Base-by-base conservation (phyloP, 495 filamentous ascomycete species). In the Penicillium paxilli region DNA sequence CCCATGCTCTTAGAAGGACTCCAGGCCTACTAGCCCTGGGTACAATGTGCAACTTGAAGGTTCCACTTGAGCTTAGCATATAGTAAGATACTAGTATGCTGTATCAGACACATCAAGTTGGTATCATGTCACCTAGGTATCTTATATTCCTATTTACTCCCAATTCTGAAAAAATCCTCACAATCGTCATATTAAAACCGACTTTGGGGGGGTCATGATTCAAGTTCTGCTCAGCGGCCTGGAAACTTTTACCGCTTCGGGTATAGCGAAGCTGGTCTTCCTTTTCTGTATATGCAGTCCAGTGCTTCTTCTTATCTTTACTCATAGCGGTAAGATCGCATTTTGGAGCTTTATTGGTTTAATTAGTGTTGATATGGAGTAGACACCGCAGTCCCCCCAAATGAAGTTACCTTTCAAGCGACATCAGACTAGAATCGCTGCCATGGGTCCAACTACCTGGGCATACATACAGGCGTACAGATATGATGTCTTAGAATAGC, bases 171-270 rank as follows among this genome's bases (percentile, higher is more conserved):
- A n/a, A n/a, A n/a, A n/a, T n/a, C n/a, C n/a, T n/a, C n/a, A 4
- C 30, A 32, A 12, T 12, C 11, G 30, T 14, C 0, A 32, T 32
- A n/a, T 10, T 14, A 32, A 4, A 32, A 32, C 11, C n/a, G 30
- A 32, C n/a, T 32, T 12, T 32, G 11, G 11, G 30, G n/a, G 10
- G 10, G 11, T 32, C 28, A 32, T 32, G 7, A 32, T 32, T 32
- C 30, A 12, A 12, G 30, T 32, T 32, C 8, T 4, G 30, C 11
- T 32, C 30, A 57, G 44, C 19, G 19, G 16, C 54, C n/a, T 62
- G 72, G 72, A 73, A 52, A 65, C 51, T 70, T 75, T 73, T 67
- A 47, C 72, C 70, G 17, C 62, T 67, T 68, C 26, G 30, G 68
- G 72, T 51, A 71, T 65, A 23, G 22, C 49, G 26, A 45, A 28